Conservation (phyloP, 495 filamentous ascomycete species). For the Endocarpon pusillum region DNA sequence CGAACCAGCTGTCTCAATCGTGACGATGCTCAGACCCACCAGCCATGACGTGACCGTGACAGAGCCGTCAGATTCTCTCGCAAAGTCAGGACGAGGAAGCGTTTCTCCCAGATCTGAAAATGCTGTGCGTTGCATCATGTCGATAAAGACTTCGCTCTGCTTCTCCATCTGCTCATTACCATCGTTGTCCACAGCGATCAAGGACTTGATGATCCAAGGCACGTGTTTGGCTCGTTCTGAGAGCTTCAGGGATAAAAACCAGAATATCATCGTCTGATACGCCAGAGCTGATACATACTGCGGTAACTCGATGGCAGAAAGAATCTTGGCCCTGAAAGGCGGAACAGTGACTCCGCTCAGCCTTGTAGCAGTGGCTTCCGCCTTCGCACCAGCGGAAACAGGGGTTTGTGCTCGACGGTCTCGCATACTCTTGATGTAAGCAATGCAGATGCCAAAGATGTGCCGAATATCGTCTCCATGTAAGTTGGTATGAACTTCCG, state of each 20-base stretch:
- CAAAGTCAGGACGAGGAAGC: slow-evolving; percentile 46
- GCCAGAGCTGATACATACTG: slow-evolving; percentile 87
- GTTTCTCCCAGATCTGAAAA: slow-evolving; percentile 63
- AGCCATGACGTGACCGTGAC: slow-evolving; percentile 68
- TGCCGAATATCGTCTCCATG: slow-evolving; percentile 75
- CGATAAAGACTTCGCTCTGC: slow-evolving; percentile 81
- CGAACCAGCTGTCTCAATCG: slow-evolving; percentile 59
- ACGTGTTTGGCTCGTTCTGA: slow-evolving; percentile 69
- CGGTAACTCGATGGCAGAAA: slow-evolving; percentile 44
- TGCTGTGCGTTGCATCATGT: slow-evolving; percentile 86
- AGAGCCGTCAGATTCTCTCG: slow-evolving; percentile 41
- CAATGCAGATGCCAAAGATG: slow-evolving; percentile 86
- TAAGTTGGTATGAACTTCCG: slow-evolving; percentile 72
- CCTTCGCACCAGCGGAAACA: slow-evolving; percentile 17
- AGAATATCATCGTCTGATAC: slow-evolving; percentile 90
- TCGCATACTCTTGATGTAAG: slow-evolving; percentile 65
- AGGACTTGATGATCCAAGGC: slow-evolving; percentile 77
- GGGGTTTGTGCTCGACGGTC: slow-evolving; percentile 31
- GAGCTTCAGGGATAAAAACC: slow-evolving; percentile 80
- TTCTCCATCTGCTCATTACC: slow-evolving; percentile 70
- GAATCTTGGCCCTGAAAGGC: background rate
- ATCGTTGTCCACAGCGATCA: slow-evolving; percentile 54
- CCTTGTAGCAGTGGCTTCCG: slow-evolving; percentile 16
- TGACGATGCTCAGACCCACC: slow-evolving; percentile 71
- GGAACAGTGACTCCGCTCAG: slow-evolving; percentile 26